These are phyloP conservation scores for Entomortierella lignicola DNA, from an alignment of 192 early-diverging fungal species.

Conservation along the genomic window DNA sequence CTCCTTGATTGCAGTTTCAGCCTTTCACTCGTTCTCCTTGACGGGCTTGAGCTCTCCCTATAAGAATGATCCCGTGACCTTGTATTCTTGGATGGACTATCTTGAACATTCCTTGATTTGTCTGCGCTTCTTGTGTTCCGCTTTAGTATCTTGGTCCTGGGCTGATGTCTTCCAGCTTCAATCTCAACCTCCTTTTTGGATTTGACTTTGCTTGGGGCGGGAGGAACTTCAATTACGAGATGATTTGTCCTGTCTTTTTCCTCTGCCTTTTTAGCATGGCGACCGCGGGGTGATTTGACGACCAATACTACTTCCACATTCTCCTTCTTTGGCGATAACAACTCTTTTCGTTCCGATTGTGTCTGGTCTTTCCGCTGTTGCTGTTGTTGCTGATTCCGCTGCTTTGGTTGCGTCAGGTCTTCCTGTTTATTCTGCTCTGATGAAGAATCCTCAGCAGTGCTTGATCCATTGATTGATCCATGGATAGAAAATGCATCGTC, in stretches of 20 bases:
- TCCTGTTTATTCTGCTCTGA: too few relatives aligned
- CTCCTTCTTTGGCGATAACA: too few relatives aligned
- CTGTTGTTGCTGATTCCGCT: too few relatives aligned
- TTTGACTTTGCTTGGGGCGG: neutral
- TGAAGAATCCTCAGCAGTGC: too few relatives aligned
- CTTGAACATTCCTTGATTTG: neutral
- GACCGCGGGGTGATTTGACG: neutral
- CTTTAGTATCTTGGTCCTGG: neutral
- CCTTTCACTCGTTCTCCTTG: neutral
- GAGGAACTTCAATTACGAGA: neutral
- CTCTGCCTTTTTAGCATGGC: neutral
- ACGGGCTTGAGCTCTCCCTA: neutral
- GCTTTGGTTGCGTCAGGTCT: too few relatives aligned
- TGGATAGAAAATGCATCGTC: too few relatives aligned
- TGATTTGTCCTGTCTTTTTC: neutral
- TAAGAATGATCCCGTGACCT: neutral
- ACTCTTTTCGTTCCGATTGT: too few relatives aligned
- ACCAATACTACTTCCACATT: too few relatives aligned
- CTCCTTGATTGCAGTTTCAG: too few relatives aligned
- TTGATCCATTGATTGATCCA: too few relatives aligned
- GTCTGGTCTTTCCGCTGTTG: too few relatives aligned
- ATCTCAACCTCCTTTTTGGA: neutral
- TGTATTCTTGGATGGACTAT: neutral
- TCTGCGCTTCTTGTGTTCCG: neutral
- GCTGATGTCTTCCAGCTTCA: neutral